phyloP scores from a whole-genome alignment of 192 early-diverging fungal species.

The Phlyctochytrium planicorne region DNA sequence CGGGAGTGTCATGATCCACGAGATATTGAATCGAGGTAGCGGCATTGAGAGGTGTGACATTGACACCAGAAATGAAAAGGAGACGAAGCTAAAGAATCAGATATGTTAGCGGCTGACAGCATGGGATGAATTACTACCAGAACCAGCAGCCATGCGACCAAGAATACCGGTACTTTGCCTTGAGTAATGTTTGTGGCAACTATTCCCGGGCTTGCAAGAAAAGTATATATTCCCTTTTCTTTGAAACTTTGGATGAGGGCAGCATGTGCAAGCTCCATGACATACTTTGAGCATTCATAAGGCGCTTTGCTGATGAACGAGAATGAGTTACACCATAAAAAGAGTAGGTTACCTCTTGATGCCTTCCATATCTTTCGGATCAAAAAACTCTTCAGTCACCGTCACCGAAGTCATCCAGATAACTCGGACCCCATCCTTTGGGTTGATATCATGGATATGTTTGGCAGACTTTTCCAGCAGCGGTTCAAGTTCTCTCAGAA shows the following conservation, averaged over 20 bases:
- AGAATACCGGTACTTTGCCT: conserved; percentile 15
- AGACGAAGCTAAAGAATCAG: conserved; percentile 39
- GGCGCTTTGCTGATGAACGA: conserved; percentile 29
- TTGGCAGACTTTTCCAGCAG: conserved; percentile 20
- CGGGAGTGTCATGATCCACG: conserved; percentile 14
- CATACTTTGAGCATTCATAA: conserved; percentile 51
- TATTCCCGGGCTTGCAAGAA: conserved; percentile 47
- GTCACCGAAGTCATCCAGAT: conserved; percentile 50
- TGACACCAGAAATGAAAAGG: conserved; percentile 36
- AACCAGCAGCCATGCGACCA: conserved; percentile 17
- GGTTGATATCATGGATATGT: conserved; percentile 16
- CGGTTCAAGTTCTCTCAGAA: conserved; percentile 31
- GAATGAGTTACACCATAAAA: background rate
- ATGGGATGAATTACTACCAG: conserved; percentile 12
- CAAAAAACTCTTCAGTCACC: conserved; percentile 34
- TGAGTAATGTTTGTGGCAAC: conserved; percentile 28
- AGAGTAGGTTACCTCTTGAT: conserved; percentile 31
- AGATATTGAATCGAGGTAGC: conserved; percentile 38
- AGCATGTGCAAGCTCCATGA: conserved; percentile 42
- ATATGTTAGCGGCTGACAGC: background rate
- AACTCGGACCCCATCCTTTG: conserved; percentile 19
- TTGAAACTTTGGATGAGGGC: conserved; percentile 20
- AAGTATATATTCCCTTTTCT: conserved; percentile 25
- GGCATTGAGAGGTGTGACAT: conserved; percentile 38
- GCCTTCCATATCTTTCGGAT: conserved; percentile 39